These are phyloP conservation scores for Hippophae gyantsensis DNA, from an alignment of 306 rosid species.

Conservation along the genomic window DNA sequence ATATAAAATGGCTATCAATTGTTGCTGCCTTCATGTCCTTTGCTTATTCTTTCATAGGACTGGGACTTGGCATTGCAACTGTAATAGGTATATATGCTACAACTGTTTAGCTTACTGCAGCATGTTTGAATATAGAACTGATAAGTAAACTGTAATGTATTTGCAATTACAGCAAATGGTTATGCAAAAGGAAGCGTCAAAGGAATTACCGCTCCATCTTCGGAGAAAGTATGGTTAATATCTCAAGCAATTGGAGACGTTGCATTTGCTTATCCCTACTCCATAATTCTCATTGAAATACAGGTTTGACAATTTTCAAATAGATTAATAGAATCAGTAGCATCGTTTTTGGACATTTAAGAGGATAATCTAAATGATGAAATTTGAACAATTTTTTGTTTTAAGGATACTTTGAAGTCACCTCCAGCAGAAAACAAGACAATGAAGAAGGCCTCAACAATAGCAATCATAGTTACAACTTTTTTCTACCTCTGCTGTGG, in stretches of 20 bases:
- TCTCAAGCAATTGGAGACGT: conserved; percentile 69
- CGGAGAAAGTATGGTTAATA: conserved; percentile 43
- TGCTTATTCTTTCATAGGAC: conserved; percentile 56
- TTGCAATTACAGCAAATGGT: conserved; percentile 39
- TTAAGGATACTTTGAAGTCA: conserved; percentile 56
- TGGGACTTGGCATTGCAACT: conserved; percentile 35
- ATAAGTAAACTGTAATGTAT: neutral
- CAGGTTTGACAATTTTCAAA: conserved; percentile 30
- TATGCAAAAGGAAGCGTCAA: conserved; percentile 46
- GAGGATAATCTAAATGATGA: neutral
- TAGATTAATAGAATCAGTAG: neutral
- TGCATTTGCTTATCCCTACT: conserved; percentile 67
- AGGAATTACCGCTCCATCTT: conserved; percentile 39
- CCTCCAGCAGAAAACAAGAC: conserved; percentile 70
- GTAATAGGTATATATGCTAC: conserved; percentile 23
- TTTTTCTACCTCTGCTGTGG: conserved; percentile 64
- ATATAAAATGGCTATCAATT: conserved; percentile 62
- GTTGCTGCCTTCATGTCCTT: conserved; percentile 74
- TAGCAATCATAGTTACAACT: conserved; percentile 40
- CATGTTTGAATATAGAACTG: neutral
- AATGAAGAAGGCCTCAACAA: conserved; percentile 59
- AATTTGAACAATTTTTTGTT: neutral
- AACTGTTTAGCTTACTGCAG: neutral
- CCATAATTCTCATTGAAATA: conserved; percentile 52
- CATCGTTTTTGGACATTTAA: neutral